Conservation (phyloP, 208 protist species). For the Novymonas esmeraldas region DNA sequence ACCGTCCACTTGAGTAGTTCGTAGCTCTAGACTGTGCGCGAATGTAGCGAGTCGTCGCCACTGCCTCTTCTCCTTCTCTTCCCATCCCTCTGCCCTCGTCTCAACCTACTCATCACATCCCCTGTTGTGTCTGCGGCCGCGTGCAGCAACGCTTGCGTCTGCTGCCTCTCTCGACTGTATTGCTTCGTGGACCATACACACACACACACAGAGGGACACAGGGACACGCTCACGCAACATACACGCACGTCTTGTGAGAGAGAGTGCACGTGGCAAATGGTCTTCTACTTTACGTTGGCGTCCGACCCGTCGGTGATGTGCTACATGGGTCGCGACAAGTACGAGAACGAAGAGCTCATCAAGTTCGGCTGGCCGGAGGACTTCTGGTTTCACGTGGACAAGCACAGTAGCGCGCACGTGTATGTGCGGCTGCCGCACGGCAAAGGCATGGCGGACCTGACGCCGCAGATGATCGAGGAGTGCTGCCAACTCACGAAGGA, state of each 20-base stretch:
- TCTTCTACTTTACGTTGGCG: conserved; percentile 92
- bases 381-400: conserved; percentile 99
- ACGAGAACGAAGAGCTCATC: conserved; percentile 99
- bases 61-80: no score
- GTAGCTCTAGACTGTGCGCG: no score
- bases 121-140: no score
- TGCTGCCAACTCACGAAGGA: conserved; percentile 97
- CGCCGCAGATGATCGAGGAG: conserved; percentile 95
- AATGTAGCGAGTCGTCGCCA: no score
- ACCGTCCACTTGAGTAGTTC: no score
- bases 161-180: no score
- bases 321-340: conserved; percentile 99
- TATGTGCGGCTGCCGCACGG: conserved; percentile 95
- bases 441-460: conserved; percentile 92
- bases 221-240: no score
- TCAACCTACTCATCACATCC: no score
- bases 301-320: conserved; percentile 90
- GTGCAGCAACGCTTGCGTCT: no score
- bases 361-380: conserved; percentile 97
- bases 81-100: no score
- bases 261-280: conserved; percentile 52
- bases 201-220: background rate
- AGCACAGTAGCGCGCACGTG: conserved; percentile 97
- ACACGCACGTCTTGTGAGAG: no score
- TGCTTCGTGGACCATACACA: background rate